Base-by-base conservation (phyloP, 306 rosid genomes). In the Vigna trinervia region DNA sequence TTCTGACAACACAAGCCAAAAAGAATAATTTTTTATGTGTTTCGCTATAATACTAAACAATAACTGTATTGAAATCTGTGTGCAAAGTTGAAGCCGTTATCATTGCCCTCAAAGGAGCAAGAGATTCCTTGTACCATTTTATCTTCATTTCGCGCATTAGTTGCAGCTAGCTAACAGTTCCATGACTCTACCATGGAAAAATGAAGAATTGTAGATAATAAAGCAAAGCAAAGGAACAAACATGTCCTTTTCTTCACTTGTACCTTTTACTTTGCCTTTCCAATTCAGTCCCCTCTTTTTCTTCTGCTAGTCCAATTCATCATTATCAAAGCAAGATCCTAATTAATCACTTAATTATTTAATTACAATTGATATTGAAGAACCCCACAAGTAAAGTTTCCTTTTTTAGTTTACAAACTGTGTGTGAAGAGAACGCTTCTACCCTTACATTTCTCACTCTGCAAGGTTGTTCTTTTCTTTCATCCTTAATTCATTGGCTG, bases 201-300 rank as follows among this genome's bases (percentile, higher is more conserved):
- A 64, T 54, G 69, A 51, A 52, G 57, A n/a, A 52, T 6, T 13
- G 66, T 63, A 0, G 64, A 58, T 22, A 17, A 41, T 39, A 66
- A 53, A 50, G 14, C 45, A 64, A 75, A 75, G 11, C 50, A 45
- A 45, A 12, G 62, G 5, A 66, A 8, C 50, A 48, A 66, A 74
- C 56, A n/a, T 38, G 86, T 92, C 5, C 52, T 87, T 71, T 87
- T 90, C 69, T 83, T 78, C 13, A 87, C 53, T n/a, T 15, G 73
- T 51, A n/a, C 63, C 70, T 34, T 71, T 82, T 60, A 5, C 73
- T 36, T 28, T 26, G 13, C 23, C 22, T 30, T 69, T 46, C 39
- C 74, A 32, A 32, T 66, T 30, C 47, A 23, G 28, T 67, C 51
- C 43, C 11, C 1, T 66, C 36, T 43, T 63, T 58, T 74, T 43